phyloP scores from a whole-genome alignment of 306 rosid genomes.

The Albizia julibrissin region DNA sequence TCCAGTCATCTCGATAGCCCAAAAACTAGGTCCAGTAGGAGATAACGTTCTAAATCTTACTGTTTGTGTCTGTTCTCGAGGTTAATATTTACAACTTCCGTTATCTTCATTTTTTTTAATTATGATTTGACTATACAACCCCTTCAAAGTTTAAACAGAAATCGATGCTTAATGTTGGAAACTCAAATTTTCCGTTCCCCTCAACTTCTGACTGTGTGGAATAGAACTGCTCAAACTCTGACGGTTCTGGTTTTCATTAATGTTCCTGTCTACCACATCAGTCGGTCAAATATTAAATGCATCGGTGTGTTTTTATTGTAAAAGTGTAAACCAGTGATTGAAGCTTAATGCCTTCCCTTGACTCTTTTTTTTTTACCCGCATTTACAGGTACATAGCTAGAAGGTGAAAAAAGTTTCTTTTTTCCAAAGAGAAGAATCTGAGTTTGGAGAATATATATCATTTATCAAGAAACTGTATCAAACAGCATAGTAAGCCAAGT shows the following conservation, averaged over 20 bases:
- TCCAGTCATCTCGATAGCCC: slow-evolving; percentile 6
- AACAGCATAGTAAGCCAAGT: neutral
- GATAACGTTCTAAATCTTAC: slow-evolving; percentile 1
- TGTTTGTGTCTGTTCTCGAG: slow-evolving; percentile 1
- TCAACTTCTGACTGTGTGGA: neutral
- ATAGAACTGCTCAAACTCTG: neutral
- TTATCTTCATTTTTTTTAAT: neutral
- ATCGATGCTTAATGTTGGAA: neutral
- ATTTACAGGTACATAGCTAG: slow-evolving; percentile 22
- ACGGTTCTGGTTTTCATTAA: neutral
- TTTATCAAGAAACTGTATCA: no score
- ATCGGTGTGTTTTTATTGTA: neutral
- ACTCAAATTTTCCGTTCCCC: neutral
- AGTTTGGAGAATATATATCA: neutral
- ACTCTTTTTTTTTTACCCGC: slow-evolving; percentile 6
- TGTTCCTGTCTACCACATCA: slow-evolving; percentile 2
- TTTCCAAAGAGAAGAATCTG: slow-evolving; percentile 27
- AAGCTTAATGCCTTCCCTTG: slow-evolving; percentile 13
- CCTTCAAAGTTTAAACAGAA: neutral
- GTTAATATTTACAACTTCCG: neutral
- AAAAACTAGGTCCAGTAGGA: neutral
- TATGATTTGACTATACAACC: neutral
- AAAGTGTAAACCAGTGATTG: slow-evolving; percentile 19
- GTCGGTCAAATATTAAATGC: slow-evolving; percentile 1
- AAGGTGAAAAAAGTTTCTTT: slow-evolving; percentile 7